These are phyloP conservation scores for Tylopilus subfusipes DNA, from an alignment of 768 basidiomycete species.

Conservation along the genomic window DNA sequence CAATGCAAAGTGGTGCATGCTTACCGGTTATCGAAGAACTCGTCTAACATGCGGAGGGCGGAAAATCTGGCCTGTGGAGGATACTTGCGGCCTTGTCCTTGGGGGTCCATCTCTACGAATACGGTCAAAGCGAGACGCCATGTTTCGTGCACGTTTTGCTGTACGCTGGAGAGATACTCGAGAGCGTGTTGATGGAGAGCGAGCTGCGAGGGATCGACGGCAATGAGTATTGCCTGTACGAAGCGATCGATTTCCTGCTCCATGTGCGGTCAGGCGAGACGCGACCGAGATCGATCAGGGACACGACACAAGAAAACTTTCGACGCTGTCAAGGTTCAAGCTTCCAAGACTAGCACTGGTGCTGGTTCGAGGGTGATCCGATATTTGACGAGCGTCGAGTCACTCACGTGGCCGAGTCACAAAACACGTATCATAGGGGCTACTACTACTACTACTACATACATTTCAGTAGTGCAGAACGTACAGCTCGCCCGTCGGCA, in stretches of 20 bases:
- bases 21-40: constrained; percentile 80
- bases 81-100: constrained; percentile 60
- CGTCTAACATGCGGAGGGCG: constrained; percentile 74
- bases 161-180: constrained; percentile 73
- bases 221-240: constrained; percentile 84
- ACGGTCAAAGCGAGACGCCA: constrained; percentile 81
- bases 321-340: no score
- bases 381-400: no score
- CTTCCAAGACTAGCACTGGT: no score
- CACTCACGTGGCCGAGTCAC: no score
- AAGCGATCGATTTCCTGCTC: constrained; percentile 73
- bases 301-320: no score
- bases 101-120: constrained; percentile 59
- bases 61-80: constrained; percentile 74
- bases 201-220: constrained; percentile 71
- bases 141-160: constrained; percentile 66
- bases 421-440: constrained; percentile 26
- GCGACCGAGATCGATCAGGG: constrained; percentile 17
- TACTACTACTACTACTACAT: no score
- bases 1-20: constrained; percentile 27
- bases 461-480: constrained; percentile 41
- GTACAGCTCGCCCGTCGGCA: constrained; percentile 54
- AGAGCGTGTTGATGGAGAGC: constrained; percentile 82
- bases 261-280: constrained; percentile 42
- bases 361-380: no score